Conservation (phyloP, 768 basidiomycete genomes). For the Lenzites betulinus region DNA sequence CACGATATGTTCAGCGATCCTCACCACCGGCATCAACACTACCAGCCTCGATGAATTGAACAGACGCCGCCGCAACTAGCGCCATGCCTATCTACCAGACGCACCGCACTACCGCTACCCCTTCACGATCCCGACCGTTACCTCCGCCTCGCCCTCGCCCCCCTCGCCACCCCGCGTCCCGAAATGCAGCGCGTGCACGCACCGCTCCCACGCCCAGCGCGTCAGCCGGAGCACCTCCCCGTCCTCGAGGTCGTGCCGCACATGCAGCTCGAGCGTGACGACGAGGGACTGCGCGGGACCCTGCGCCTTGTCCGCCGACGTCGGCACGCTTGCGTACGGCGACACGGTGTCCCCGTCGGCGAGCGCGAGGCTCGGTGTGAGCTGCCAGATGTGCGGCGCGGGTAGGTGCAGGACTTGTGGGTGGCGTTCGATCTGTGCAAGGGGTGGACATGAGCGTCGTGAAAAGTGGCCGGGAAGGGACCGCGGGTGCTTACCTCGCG, state of each 20-base stretch:
- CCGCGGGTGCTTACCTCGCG: conserved; percentile 60
- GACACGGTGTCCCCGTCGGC: conserved; percentile 22
- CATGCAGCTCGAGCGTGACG: conserved; percentile 80
- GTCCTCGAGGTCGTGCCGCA: conserved; percentile 65
- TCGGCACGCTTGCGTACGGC: conserved; percentile 9
- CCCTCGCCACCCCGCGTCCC: conserved; percentile 33
- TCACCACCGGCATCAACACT: no score
- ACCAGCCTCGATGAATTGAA: no score
- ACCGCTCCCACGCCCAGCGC: conserved; percentile 73
- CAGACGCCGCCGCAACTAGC: no score
- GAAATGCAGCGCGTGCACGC: conserved; percentile 49
- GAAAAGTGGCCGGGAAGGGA: background rate
- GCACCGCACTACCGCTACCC: conserved; percentile 2
- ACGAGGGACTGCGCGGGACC: conserved; percentile 51
- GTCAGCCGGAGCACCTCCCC: conserved; percentile 72
- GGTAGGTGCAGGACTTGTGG: conserved; percentile 82
- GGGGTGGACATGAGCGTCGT: background rate
- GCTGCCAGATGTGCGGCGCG: conserved; percentile 88
- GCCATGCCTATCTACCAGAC: background rate
- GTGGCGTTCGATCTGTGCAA: conserved; percentile 72
- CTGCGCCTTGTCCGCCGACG: conserved; percentile 21
- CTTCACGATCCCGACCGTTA: conserved; percentile 70
- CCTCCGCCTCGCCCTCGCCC: conserved; percentile 47
- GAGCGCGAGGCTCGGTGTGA: conserved; percentile 43
- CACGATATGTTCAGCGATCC: no score